These are phyloP conservation scores for Blakeslea trispora DNA, from an alignment of 371 early-diverging fungal species.

Conservation along the genomic window DNA sequence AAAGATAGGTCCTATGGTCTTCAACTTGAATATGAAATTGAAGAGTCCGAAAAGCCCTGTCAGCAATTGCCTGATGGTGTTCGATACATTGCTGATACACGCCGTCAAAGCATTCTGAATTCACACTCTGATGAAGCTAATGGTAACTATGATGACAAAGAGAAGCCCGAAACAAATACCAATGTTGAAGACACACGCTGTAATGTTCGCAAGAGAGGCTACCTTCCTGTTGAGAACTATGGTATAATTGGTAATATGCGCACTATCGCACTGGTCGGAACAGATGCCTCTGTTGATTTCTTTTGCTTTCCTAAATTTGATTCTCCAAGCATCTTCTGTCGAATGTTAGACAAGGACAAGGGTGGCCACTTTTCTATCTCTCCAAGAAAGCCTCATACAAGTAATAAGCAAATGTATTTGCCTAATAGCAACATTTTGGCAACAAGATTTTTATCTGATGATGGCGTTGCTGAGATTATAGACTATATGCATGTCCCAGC, in stretches of 20 bases:
- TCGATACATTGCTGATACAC: conserved; percentile 49
- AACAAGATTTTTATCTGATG: conserved; percentile 74
- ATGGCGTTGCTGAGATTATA: conserved; percentile 66
- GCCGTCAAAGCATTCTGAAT: conserved; percentile 37
- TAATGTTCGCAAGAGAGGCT: conserved; percentile 46
- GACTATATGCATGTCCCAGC: conserved; percentile 73
- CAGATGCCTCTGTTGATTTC: conserved; percentile 79
- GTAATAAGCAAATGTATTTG: conserved; percentile 76
- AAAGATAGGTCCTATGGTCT: conserved; percentile 37
- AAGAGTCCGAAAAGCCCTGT: conserved; percentile 22
- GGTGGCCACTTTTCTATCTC: conserved; percentile 69
- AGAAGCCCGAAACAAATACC: neutral
- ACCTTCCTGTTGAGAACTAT: conserved; percentile 74
- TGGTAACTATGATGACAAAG: too few relatives aligned
- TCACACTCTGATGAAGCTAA: conserved; percentile 8
- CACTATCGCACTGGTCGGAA: conserved; percentile 70
- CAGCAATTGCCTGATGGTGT: conserved; percentile 34
- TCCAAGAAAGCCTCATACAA: conserved; percentile 41
- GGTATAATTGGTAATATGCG: conserved; percentile 85
- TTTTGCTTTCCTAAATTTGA: conserved; percentile 83
- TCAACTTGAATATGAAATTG: conserved; percentile 45
- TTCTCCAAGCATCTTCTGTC: conserved; percentile 74
- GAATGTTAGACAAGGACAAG: conserved; percentile 65
- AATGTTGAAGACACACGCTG: conserved; percentile 28
- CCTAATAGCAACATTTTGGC: conserved; percentile 75